Conservation (phyloP, 1,139 yeast genomes). For the Yamadazyma oceani region DNA sequence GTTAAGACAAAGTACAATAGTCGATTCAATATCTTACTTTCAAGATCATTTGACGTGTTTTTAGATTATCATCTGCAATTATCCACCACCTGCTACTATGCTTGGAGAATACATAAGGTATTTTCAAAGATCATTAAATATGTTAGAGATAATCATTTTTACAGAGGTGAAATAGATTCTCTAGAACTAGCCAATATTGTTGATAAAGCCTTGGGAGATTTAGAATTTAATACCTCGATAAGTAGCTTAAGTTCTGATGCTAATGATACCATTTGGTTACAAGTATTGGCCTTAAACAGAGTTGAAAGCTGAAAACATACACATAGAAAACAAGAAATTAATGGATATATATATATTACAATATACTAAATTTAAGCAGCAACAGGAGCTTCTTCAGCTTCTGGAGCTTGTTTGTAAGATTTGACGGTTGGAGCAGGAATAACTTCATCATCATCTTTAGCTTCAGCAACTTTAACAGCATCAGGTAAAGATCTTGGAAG, state of each 20-base stretch:
- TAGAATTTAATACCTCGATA: conserved; percentile 4
- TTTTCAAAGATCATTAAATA: background rate
- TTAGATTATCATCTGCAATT: conserved; percentile 3
- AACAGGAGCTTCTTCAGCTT: conserved; percentile 28
- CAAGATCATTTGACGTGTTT: background rate
- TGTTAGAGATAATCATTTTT: background rate
- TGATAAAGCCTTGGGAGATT: conserved; percentile 1
- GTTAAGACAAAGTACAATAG: conserved; percentile 2
- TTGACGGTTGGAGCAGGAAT: conserved; percentile 84
- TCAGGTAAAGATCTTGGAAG: conserved; percentile 88
- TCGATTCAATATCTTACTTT: background rate
- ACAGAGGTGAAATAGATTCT: background rate
- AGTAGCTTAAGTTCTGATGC: conserved; percentile 2
- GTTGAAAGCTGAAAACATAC: background rate
- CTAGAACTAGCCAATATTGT: background rate
- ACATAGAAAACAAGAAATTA: background rate
- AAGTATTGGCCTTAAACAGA: conserved; percentile 3
- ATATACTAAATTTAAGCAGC: conserved; percentile 19
- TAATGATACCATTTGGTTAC: conserved; percentile 7
- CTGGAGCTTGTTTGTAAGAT: conserved; percentile 52
- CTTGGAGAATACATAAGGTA: conserved; percentile 9
- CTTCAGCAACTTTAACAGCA: conserved; percentile 88
- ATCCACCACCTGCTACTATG: conserved; percentile 5
- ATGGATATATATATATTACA: background rate
- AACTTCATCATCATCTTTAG: conserved; percentile 89